Evolutionary conservation across 805 yeast genomes (phyloP).

Genomic region (Yarrowia sp.): DNA sequence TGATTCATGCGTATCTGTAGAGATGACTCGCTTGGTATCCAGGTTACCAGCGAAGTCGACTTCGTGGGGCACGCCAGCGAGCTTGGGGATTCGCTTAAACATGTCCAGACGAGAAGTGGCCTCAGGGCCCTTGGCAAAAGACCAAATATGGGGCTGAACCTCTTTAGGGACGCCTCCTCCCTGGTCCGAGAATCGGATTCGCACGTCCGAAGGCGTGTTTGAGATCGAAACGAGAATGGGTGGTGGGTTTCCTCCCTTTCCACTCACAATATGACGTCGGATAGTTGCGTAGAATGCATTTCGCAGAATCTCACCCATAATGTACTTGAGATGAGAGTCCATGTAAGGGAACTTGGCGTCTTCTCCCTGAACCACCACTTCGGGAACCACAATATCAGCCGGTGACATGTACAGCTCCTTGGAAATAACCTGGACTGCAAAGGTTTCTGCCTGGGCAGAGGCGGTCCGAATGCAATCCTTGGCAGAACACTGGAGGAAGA

Average conservation of each 20-base stretch:
- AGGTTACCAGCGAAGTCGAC: conserved; percentile 29
- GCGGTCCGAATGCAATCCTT: conserved; percentile 60
- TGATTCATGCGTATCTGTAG: conserved; percentile 35
- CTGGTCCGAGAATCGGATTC: conserved; percentile 77
- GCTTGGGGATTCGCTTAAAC: conserved; percentile 35
- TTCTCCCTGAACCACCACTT: conserved; percentile 66
- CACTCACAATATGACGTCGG: conserved; percentile 40
- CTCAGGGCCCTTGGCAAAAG: conserved; percentile 56
- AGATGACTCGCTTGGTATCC: conserved; percentile 1
- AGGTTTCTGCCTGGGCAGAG: conserved; percentile 48
- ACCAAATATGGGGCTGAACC: conserved; percentile 68
- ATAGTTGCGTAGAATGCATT: conserved; percentile 83
- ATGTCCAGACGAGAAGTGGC: conserved; percentile 33
- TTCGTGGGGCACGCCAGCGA: conserved; percentile 37
- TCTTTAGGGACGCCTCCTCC: conserved; percentile 81
- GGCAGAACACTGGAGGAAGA: conserved; percentile 76
- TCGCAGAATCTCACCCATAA: conserved; percentile 82
- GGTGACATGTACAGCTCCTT: conserved; percentile 66
- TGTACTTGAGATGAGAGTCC: conserved; percentile 79
- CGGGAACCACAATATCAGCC: conserved; percentile 77
- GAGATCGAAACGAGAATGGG: conserved; percentile 77
- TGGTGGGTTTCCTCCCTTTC: conserved; percentile 29
- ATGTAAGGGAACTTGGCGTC: conserved; percentile 74
- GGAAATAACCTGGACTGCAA: conserved; percentile 73
- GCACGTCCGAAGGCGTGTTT: conserved; percentile 60